Base-by-base conservation (phyloP, 108 stramenopile species). In the Craspedostauros australis region DNA sequence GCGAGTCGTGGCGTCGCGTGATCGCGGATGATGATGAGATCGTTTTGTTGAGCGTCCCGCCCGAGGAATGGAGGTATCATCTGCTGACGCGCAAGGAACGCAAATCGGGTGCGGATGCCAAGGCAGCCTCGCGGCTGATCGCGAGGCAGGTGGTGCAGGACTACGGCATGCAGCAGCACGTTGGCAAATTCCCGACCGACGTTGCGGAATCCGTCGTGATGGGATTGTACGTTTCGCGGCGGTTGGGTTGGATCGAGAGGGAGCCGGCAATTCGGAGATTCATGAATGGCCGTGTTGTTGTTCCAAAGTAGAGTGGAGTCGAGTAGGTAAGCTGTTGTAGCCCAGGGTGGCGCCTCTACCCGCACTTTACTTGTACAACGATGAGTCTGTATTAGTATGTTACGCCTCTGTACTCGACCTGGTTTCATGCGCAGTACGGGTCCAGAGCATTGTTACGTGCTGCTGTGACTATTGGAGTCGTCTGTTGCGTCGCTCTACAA, bases 61-160 rank as follows among this genome's bases (percentile, higher is more conserved):
- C 70, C 15, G 75, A 71, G 37, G 75, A 76, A 54, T 76, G 75
- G 75, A 59, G 70, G 15, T 31, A 56, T 2, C 57, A 67, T 6
- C 40, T 76, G 9, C 34, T 76, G 37, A 23, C 15, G 11, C 36
- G 24, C n/a, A 71, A 67, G 44, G 75, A 76, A 57, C 28, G 40
- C 1, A 20, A 21, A 14, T 43, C 40, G 22, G 61, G 57, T 14
- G 43, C 44, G 20, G 42, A 38, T 27, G 46, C 66, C 56, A 76
- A 76, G 44, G 65, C 47, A 25, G 75, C 75, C 5, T 46, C 70
- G 32, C 59, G 69, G n/a, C 38, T 71, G 16, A 71, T 76, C 59
- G 75, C 75, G 29, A 42, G 70, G 8, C 75, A 76, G 38, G 26
- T 76, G 2, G 66, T 71, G 33, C 39, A 22, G 25, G 57, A 62